Percentiles rank a stretch among this genome's conserved stretches.
Conservation (phyloP, 495 filamentous ascomycete genomes). For the Xylaria bambusicola region DNA sequence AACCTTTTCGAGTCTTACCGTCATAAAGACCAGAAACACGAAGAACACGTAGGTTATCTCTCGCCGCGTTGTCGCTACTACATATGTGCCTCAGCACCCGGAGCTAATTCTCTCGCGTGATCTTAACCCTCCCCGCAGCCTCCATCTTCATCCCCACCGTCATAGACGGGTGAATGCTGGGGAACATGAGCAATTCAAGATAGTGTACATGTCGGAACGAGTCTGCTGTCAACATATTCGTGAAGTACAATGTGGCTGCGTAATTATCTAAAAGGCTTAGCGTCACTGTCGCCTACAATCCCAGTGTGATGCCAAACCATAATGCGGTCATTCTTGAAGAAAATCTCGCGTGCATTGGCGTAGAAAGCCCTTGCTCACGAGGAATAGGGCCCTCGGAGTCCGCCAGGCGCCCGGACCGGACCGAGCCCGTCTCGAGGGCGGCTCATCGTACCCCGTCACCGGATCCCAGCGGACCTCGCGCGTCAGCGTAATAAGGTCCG, state of each 20-base stretch:
- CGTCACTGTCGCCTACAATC: not conserved
- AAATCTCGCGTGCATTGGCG: not conserved
- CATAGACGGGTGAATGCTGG: not conserved
- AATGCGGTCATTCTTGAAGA: not conserved
- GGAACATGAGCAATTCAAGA: not conserved
- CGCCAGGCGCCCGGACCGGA: not conserved
- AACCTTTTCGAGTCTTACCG: too few species aligned
- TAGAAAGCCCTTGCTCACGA: not conserved
- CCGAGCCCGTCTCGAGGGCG: not conserved
- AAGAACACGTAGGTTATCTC: too few species aligned
- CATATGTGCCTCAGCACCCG: too few species aligned
- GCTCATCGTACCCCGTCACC: not conserved
- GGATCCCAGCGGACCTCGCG: not conserved
- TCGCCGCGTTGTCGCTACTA: too few species aligned
- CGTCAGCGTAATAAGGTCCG: not conserved
- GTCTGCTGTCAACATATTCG: not conserved
- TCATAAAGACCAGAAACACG: too few species aligned
- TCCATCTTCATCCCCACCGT: not conserved
- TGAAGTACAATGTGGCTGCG: not conserved
- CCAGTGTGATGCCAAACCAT: not conserved
- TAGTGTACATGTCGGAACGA: not conserved
- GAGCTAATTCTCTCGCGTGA: too few species aligned
- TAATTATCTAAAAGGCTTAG: not conserved
- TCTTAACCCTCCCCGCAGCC: too few species aligned
- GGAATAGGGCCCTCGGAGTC: not conserved